Evolutionary conservation across 2,329 filamentous ascomycete species (phyloP).

Genomic region (Venturia asperata): DNA sequence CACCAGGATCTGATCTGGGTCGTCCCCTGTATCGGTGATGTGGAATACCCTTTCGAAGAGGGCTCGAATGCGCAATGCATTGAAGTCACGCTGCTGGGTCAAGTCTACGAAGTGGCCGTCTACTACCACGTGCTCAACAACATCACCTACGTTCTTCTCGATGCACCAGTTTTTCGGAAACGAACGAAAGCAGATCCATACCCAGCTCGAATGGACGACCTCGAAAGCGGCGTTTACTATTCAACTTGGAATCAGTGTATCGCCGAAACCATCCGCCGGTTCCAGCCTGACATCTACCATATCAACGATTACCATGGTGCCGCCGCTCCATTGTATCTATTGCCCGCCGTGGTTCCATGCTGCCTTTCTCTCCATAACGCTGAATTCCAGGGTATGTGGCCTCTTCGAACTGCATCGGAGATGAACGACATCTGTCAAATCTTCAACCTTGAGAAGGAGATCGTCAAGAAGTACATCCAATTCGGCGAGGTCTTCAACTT

Average conservation of each 20-base stretch:
- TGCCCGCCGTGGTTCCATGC: conserved; percentile 55
- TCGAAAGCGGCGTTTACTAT: conserved; percentile 55
- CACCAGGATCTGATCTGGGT: conserved; percentile 58
- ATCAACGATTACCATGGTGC: conserved; percentile 59
- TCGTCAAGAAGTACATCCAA: conserved; percentile 56
- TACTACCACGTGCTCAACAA: conserved; percentile 58
- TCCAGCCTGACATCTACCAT: conserved; percentile 58
- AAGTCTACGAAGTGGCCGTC: conserved; percentile 54
- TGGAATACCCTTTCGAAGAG: conserved; percentile 55
- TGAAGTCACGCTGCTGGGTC: conserved; percentile 54
- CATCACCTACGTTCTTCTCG: conserved; percentile 61
- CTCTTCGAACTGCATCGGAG: conserved; percentile 56
- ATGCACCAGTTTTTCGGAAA: conserved; percentile 59
- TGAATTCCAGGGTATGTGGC: conserved; percentile 63
- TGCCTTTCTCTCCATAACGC: conserved; percentile 62
- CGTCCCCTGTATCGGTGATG: conserved; percentile 50
- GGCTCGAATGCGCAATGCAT: conserved; percentile 50
- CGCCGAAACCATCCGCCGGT: conserved; percentile 54
- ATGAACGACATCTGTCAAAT: conserved; percentile 57
- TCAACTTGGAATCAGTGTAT: conserved; percentile 64
- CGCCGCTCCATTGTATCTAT: conserved; percentile 56
- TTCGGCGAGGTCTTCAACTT: conserved; percentile 65
- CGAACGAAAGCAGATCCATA: conserved; percentile 58
- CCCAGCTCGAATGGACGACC: conserved; percentile 62
- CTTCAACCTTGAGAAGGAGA: conserved; percentile 53